Conservation (phyloP, 23 red algal genomes). For the Pyropia yezoensis region DNA sequence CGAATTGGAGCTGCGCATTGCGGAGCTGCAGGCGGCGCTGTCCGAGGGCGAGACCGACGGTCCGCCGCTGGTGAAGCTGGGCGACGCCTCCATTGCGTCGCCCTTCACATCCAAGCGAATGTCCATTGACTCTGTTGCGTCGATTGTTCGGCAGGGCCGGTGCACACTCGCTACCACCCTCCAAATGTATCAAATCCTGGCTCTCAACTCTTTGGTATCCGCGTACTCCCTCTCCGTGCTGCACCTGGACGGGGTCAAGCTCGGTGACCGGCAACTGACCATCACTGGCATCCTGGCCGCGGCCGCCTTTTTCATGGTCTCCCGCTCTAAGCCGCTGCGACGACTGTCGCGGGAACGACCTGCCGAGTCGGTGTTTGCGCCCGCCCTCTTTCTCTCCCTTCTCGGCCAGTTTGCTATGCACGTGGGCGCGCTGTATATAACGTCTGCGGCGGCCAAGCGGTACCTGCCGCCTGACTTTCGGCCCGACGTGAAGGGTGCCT, state of each 20-base stretch:
- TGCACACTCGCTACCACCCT: constrained; percentile 93
- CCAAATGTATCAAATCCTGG: constrained; percentile 99
- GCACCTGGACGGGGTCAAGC: constrained; percentile 79
- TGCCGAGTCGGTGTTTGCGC: constrained; percentile 71
- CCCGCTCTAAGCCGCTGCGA: constrained; percentile 71
- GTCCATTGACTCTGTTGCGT: constrained; percentile 76
- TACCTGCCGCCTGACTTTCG: constrained; percentile 25
- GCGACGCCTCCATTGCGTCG: constrained; percentile 95
- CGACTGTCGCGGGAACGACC: constrained; percentile 71
- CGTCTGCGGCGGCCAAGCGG: constrained; percentile 15
- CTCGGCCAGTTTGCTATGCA: constrained; percentile 93
- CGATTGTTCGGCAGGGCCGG: constrained; percentile 92
- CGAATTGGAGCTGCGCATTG: constrained; percentile 21
- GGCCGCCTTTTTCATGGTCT: constrained; percentile 80
- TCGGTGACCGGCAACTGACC: constrained; percentile 97
- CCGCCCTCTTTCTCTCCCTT: constrained; percentile 71
- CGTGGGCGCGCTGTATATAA: constrained; percentile 37
- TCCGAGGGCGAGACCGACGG: constrained; percentile 31
- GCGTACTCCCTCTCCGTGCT: constrained; percentile 92
- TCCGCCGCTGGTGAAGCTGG: constrained; percentile 82
- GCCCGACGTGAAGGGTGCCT: constrained; percentile 41
- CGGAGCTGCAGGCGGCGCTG: constrained; percentile 35
- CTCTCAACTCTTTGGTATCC: constrained; percentile 86
- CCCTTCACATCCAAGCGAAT: constrained; percentile 90
- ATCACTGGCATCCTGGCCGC: constrained; percentile 60